Base-by-base conservation (phyloP, 345 rosid species). In the Gossypium rotundifolium region DNA sequence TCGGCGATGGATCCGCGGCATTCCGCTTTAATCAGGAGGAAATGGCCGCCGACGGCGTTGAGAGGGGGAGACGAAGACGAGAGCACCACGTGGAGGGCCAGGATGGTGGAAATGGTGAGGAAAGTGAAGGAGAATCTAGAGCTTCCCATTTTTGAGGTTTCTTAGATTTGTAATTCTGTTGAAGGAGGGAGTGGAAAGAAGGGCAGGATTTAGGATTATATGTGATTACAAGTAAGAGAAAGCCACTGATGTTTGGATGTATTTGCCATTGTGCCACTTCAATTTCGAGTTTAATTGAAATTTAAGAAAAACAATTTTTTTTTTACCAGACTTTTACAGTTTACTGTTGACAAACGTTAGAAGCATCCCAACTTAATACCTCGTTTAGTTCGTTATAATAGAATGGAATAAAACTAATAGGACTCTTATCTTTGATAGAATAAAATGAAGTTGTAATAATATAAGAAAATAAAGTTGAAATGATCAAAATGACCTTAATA, bases 1-100 rank as follows among this genome's bases (percentile, higher is more conserved):
- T 91, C 93, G 13, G 88, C 89, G 68, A 88, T 79, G 11, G 89
- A 77, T 27, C 99, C 99, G 58, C 83, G 81, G 82, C 91, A 93
- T 40, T 80, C 87, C 45, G 97, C 55, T 27, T 79, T 82, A 49
- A 81, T 7, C 33, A 87, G 86, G 67, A 85, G 17, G 17, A 90
- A 77, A 63, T 40, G 74, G 72, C 71, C 75, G 42, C 80, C 82
- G 77, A 46, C 27, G 76, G 83, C 70, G 27, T 79, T 86, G 27
- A 82, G 18, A 65, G 83, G 65, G 0, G 84, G 77, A 13, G 89
- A 71, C 13, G 84, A 71, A n/a, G 66, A 64, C 2, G 84, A 76
- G 2, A 45, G 8, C 0, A 54, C 75, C 79, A 72, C 77, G 71
- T 82, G 88, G 53, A 83, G 79, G 82, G 85, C 68, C 54, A 90